Evolutionary conservation across 225 moss, liverwort and hornwort species (phyloP), one percentile per base, ranked within the genome.

Genomic region (Physcomitrellopsis africana): DNA sequence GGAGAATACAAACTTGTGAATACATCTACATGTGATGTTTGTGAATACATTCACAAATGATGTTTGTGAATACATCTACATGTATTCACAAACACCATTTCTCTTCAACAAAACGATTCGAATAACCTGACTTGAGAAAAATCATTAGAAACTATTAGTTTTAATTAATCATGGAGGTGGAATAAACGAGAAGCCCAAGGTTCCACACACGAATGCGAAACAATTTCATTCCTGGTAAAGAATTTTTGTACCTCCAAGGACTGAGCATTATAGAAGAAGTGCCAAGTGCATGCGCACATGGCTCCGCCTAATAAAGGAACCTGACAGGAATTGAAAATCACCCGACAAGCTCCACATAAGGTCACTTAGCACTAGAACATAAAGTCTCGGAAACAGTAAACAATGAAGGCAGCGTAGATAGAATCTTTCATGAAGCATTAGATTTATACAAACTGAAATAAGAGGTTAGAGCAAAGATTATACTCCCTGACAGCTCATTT

Each of bases 251-350:
- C 94, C 92, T 93, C 99, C 52, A 99, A 65, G 63, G 99, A 95
- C 71, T 87, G 79, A 2, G 91, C 90, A 47, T 99, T 99, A 75
- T 99, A 99, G 72, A 89, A 99, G 76, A 99, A 99, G 84, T 99
- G 99, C 95, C 95, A 99, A 7, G 95, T 99, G 79, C 99, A 99
- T 24, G 99, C 99, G 60, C 99, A 99, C 89, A 99, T 84, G 14
- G 95, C 99, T 90, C 99, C 99, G 32, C 93, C 99, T 46, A 99
- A 84, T 43, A 95, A 72, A 43, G 99, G 99, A 55, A 99, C 89
- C 96, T 97, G 80, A 69, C 74, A 74, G 18, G 44, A 62, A 18
- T 49, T 13, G 46, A 59, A 11, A 63, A 58, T 45, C 20, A 46
- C 22, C 1, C 59, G 49, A 16, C 14, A 10, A 57, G 46, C 46